Evolutionary conservation across 2,329 filamentous ascomycete genomes (phyloP), one percentile per base, ranked within the genome.

Genomic region (Trichoderma citrinoviride): DNA sequence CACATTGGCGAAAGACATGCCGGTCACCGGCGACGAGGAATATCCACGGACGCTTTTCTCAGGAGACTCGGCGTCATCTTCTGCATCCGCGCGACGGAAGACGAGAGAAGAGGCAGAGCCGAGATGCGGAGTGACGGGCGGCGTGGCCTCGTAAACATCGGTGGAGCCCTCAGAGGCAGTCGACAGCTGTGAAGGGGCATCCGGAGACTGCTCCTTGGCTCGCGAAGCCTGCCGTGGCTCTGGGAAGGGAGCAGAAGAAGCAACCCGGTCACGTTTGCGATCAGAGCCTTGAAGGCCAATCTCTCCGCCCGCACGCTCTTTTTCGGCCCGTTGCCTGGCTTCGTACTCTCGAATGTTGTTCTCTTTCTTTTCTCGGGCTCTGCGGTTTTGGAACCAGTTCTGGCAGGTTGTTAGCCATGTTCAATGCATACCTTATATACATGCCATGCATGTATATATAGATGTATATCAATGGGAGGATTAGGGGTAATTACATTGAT

Each of bases 301-400:
- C 7, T 74, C 72, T n/a, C 68, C 68, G 5, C 68, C 69, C 37
- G 67, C 67, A 37, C 71, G 71, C 19, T 76, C 73, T 67, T 77
- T 78, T 63, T 79, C 76, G 21, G 73, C 65, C 65, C 72, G 72
- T 60, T 78, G 77, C 61, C 72, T 75, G 41, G 77, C 77, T 43
- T 78, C 77, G 61, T 79, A 79, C 66, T 78, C 77, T 40, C 75
- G 73, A 49, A 79, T 78, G 56, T 86, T 87, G 71, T 81, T 83
- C 73, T 87, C 84, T 72, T 88, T 86, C 81, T 87, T 87, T 68
- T 85, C 85, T 75, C 87, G 85, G 61, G 87, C 86, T 58, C 87
- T 81, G 66, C 87, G 80, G 72, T 89, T 89, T 70, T 89, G 87
- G 71, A 89, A 89, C 87, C 87, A 89, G 72, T 89, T 89, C 86